Conservation (phyloP, 2,329 filamentous ascomycete genomes). For the Simplicillium aogashimaense region DNA sequence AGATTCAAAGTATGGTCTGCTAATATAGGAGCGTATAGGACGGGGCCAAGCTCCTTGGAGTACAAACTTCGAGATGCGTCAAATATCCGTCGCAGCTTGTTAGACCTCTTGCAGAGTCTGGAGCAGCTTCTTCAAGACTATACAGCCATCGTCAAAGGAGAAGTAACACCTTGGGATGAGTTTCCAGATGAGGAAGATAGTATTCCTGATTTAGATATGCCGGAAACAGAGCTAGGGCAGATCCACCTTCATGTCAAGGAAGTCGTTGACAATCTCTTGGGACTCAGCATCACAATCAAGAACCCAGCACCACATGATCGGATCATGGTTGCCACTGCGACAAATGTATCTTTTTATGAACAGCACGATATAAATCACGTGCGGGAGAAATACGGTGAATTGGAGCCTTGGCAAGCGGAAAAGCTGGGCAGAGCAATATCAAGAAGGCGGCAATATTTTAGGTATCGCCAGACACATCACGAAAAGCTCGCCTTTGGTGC, state of each 20-base stretch:
- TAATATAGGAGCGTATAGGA: conserved; percentile 10
- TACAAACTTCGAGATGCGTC: conserved; percentile 11
- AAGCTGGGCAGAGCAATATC: conserved; percentile 23
- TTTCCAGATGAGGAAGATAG: conserved; percentile 2
- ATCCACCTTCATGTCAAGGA: conserved; percentile 12
- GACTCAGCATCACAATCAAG: conserved; percentile 24
- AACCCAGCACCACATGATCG: conserved; percentile 25
- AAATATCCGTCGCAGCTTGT: conserved; percentile 10
- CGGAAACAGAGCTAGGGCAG: conserved; percentile 9
- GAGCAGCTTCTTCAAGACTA: conserved; percentile 4
- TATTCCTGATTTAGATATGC: conserved; percentile 1
- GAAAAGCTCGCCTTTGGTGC: conserved; percentile 13
- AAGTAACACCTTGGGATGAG: neutral
- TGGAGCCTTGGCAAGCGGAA: conserved; percentile 7
- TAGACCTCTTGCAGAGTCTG: conserved; percentile 13
- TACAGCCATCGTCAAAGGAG: conserved; percentile 1
- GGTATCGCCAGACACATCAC: conserved; percentile 24
- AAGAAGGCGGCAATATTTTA: conserved; percentile 22
- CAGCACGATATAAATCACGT: conserved; percentile 18
- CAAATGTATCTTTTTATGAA: conserved; percentile 15
- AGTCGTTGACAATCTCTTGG: conserved; percentile 19
- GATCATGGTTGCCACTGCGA: conserved; percentile 9
- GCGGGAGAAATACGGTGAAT: conserved; percentile 16
- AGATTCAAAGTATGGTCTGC: conserved; percentile 14
- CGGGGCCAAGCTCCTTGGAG: conserved; percentile 8